These are phyloP conservation scores for Lasiodiplodia gonubiensis DNA, from an alignment of 2,329 filamentous ascomycete genomes.

Conservation along the genomic window DNA sequence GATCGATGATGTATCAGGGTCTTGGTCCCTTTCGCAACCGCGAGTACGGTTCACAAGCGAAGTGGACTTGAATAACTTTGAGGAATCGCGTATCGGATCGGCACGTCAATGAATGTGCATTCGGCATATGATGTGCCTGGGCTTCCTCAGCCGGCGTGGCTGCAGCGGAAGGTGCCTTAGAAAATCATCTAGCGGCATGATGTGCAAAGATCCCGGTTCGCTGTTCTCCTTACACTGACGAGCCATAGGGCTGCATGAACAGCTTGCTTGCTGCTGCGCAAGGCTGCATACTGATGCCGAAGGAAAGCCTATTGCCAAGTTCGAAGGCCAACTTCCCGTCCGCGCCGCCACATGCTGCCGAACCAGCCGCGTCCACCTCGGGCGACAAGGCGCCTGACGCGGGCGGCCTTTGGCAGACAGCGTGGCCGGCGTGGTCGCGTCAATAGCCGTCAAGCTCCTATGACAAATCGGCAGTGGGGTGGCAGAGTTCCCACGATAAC, in stretches of 20 bases:
- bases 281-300: conserved; percentile 17
- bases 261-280: conserved; percentile 13
- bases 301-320: conserved; percentile 5
- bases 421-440: conserved; percentile 5
- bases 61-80: neutral
- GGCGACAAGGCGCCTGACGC: no score
- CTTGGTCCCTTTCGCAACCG: neutral
- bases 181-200: neutral
- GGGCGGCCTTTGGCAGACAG: neutral
- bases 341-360: neutral
- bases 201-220: conserved; percentile 9
- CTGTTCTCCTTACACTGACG: conserved; percentile 1
- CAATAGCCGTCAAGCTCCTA: conserved; percentile 16
- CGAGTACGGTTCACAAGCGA: neutral
- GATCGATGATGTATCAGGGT: neutral
- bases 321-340: neutral
- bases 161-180: conserved; percentile 2
- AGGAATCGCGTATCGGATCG: neutral
- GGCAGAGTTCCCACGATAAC: conserved; percentile 20
- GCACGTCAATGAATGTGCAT: neutral
- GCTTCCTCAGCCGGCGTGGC: neutral
- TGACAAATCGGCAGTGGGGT: conserved; percentile 26
- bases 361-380: neutral
- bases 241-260: conserved; percentile 23
- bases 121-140: neutral